phyloP scores from a whole-genome alignment of 1,284 basidiomycete genomes.

The Ustilago vetiveriae region DNA sequence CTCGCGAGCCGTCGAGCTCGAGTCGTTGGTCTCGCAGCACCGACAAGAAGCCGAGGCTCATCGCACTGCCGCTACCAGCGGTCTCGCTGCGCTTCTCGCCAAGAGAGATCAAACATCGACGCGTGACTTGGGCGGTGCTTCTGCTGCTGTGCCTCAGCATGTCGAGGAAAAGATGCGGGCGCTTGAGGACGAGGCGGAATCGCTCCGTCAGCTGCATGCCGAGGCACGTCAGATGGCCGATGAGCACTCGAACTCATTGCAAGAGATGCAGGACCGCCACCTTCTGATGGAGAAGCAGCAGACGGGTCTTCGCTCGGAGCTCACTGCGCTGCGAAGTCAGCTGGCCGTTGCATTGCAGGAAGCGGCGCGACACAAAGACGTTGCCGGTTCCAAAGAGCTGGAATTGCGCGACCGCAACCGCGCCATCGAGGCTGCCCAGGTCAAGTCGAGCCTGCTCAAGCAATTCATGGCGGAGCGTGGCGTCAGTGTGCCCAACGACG shows the following conservation, averaged over 20 bases:
- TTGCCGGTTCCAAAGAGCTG: slow-evolving; percentile 70
- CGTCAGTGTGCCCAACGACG: slow-evolving; percentile 61
- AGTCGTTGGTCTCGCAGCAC: slow-evolving; percentile 74
- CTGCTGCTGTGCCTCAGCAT: slow-evolving; percentile 41
- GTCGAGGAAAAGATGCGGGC: slow-evolving; percentile 59
- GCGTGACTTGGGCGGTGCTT: slow-evolving; percentile 37
- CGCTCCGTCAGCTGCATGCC: slow-evolving; percentile 60
- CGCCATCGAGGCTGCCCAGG: slow-evolving; percentile 77
- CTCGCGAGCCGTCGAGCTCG: slow-evolving; percentile 80
- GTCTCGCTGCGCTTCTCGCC: slow-evolving; percentile 60
- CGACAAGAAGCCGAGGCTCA: slow-evolving; percentile 62
- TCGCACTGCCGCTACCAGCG: slow-evolving; percentile 56
- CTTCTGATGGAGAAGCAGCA: slow-evolving; percentile 78
- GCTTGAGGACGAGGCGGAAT: slow-evolving; percentile 60
- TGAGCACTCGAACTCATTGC: slow-evolving; percentile 70
- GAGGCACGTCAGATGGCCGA: slow-evolving; percentile 67
- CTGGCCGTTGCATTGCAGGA: slow-evolving; percentile 79
- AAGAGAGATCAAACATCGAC: slow-evolving; percentile 42
- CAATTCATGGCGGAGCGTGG: slow-evolving; percentile 85
- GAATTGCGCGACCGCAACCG: slow-evolving; percentile 76
- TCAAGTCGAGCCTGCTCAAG: slow-evolving; percentile 83
- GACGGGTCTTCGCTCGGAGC: slow-evolving; percentile 77
- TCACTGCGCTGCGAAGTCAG: slow-evolving; percentile 81
- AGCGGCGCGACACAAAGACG: slow-evolving; percentile 74
- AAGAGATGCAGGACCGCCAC: slow-evolving; percentile 75